Evolutionary conservation across 805 yeast genomes (phyloP).

Genomic region (Teunomyces panamensis): DNA sequence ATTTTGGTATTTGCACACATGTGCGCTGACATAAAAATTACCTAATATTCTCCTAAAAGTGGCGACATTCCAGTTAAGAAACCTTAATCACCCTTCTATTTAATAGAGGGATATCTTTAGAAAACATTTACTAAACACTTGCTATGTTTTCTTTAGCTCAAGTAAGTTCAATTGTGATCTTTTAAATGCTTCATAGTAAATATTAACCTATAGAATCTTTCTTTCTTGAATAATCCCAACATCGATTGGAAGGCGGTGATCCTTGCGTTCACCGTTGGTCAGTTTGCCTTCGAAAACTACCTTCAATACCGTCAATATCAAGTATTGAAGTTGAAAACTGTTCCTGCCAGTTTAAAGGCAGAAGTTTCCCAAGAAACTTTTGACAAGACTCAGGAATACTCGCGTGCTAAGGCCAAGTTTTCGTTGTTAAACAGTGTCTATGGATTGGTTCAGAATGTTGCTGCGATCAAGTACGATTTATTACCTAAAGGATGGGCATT

Average conservation of each 20-base stretch:
- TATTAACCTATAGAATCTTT: slow-evolving; percentile 34
- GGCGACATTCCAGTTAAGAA: no score
- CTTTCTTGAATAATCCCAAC: slow-evolving; percentile 59
- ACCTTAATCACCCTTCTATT: no score
- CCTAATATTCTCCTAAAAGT: no score
- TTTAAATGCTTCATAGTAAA: neutral
- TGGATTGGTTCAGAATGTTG: slow-evolving; percentile 53
- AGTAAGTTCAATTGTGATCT: slow-evolving; percentile 15
- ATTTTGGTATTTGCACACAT: no score
- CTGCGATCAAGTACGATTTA: slow-evolving; percentile 56
- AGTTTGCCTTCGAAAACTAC: slow-evolving; percentile 71
- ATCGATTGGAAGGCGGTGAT: slow-evolving; percentile 81
- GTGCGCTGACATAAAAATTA: no score
- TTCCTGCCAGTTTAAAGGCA: slow-evolving; percentile 68
- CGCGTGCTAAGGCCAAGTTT: slow-evolving; percentile 74
- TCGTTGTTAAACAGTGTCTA: slow-evolving; percentile 53
- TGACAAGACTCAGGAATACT: slow-evolving; percentile 71
- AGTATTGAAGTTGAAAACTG: slow-evolving; percentile 49
- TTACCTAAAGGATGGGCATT: slow-evolving; percentile 37
- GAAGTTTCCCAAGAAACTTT: slow-evolving; percentile 74
- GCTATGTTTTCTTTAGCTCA: slow-evolving; percentile 25
- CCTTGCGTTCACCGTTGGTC: slow-evolving; percentile 69
- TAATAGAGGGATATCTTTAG: no score
- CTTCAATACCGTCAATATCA: slow-evolving; percentile 75
- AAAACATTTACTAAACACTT: neutral